Base-by-base conservation (phyloP, 192 early-diverging fungal species). In the Podila clonocystis region DNA sequence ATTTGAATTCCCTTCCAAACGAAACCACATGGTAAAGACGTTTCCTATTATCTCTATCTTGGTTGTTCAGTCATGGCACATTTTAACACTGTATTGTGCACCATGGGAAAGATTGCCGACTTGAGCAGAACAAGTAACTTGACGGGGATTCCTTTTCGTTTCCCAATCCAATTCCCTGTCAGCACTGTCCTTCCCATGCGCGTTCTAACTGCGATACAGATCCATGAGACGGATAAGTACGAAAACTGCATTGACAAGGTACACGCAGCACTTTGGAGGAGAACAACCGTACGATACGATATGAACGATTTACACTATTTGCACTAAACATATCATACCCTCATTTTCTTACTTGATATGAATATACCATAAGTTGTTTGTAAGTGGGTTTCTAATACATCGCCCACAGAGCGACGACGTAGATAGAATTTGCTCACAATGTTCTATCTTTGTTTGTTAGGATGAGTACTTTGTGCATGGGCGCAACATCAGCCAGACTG, bases 381-480 rank as follows among this genome's bases (percentile, higher is more conserved):
- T 74, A 67, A 74, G 72, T 66, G 8, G 13, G 2, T 45, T 2
- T 45, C 41, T 17, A 38, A 38, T 38, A 8, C 36, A 8, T 45
- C 15, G 41, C 15, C 12, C 7, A 12, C 38, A 5, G 9, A 13
- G 38, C 7, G 8, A 45, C 13, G 41, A 15, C 2, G 0, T 45
- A 2, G 11, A 3, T 45, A 17, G 15, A 12, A 5, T 65, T 26
- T 22, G 1, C 15, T 29, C 9, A 68, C 20, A 7, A 12, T 29
- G 3, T n/a, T 31, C 41, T 33, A 58, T 9, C 30, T 20, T 13
- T 31, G 20, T 11, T 38, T 49, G 57, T 19, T 22, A 80, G 77
- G 77, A 80, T 13, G 77, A 68, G 38, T 80, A 73, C 58, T 80
- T 73, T 64, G 63, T 80, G 29, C 66, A 80, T 67, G 70, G 68